phyloP scores from a whole-genome alignment of 768 basidiomycete species.

The Tremella yokohamensis region DNA sequence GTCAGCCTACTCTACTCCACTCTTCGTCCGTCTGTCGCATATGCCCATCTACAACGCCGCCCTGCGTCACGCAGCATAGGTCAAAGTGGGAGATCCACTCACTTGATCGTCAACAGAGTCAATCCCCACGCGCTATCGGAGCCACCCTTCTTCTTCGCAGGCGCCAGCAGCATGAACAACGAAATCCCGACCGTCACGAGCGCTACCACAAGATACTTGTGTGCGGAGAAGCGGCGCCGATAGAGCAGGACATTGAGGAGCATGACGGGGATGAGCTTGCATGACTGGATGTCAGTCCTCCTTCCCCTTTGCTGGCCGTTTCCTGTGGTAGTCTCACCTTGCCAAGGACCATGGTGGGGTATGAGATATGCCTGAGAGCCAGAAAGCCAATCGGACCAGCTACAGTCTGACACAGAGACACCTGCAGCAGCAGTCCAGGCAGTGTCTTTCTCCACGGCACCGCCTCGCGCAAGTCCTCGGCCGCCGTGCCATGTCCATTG shows the following conservation, averaged over 20 bases:
- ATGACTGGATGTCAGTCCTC: conserved; percentile 57
- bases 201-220: conserved; percentile 93
- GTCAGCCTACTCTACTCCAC: conserved; percentile 4
- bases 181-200: conserved; percentile 89
- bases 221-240: conserved; percentile 81
- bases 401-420: conserved; percentile 78
- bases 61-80: too few relatives aligned
- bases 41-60: too few relatives aligned
- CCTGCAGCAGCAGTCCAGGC: conserved; percentile 57
- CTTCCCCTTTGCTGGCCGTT: background rate
- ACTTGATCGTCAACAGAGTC: conserved; percentile 53
- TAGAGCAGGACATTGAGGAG: conserved; percentile 95
- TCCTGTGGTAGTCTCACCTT: conserved; percentile 57
- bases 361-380: conserved; percentile 89
- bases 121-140: conserved; percentile 53
- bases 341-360: conserved; percentile 97
- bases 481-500: background rate
- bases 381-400: conserved; percentile 97
- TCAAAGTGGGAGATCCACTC: conserved; percentile 40
- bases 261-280: conserved; percentile 92
- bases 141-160: conserved; percentile 54
- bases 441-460: conserved; percentile 26
- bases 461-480: background rate
- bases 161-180: conserved; percentile 78
- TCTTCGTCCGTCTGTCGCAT: too few relatives aligned